Conservation (phyloP, 352 stramenopile species). For the Pythium guiyangense region DNA sequence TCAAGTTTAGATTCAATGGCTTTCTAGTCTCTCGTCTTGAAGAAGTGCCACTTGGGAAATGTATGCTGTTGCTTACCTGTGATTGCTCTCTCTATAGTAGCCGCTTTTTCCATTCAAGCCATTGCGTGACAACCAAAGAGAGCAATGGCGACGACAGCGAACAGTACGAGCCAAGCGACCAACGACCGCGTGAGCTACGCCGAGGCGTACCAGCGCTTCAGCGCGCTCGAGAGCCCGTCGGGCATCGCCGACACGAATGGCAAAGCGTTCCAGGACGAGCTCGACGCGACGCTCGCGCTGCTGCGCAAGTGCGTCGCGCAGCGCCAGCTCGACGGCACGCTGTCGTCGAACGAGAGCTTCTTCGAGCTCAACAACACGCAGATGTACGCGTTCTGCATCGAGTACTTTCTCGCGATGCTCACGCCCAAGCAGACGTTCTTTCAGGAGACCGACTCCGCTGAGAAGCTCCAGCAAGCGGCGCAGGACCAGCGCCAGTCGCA, state of each 20-base stretch:
- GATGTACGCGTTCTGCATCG: slow-evolving; percentile 75
- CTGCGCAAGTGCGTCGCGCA: slow-evolving; percentile 40
- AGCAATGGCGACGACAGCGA: slow-evolving; percentile 8
- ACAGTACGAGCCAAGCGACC: slow-evolving; percentile 1
- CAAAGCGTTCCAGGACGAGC: slow-evolving; percentile 42
- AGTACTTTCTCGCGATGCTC: slow-evolving; percentile 80
- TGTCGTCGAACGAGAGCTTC: slow-evolving; percentile 70
- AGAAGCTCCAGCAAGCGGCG: slow-evolving; percentile 14
- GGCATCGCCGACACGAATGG: slow-evolving; percentile 33
- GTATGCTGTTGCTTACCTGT: too few species aligned
- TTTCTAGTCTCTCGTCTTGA: too few species aligned
- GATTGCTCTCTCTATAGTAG: too few species aligned
- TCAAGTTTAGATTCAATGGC: too few species aligned
- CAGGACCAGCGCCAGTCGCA: slow-evolving; percentile 13
- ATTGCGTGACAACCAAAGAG: too few species aligned
- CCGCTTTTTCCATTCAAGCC: too few species aligned
- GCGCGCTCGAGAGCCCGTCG: slow-evolving; percentile 35
- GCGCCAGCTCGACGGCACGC: slow-evolving; percentile 55
- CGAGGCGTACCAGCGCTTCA: slow-evolving; percentile 33
- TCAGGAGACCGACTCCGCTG: slow-evolving; percentile 21
- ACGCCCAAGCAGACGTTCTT: slow-evolving; percentile 75
- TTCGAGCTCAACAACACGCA: slow-evolving; percentile 80
- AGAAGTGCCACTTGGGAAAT: too few species aligned
- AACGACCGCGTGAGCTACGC: slow-evolving; percentile 34
- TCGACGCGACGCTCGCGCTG: slow-evolving; percentile 24